A percentile compares a stretch with the other conserved stretches of the same genome.
Conservation (phyloP, 805 yeast genomes). For the Suhomyces prunicola region DNA sequence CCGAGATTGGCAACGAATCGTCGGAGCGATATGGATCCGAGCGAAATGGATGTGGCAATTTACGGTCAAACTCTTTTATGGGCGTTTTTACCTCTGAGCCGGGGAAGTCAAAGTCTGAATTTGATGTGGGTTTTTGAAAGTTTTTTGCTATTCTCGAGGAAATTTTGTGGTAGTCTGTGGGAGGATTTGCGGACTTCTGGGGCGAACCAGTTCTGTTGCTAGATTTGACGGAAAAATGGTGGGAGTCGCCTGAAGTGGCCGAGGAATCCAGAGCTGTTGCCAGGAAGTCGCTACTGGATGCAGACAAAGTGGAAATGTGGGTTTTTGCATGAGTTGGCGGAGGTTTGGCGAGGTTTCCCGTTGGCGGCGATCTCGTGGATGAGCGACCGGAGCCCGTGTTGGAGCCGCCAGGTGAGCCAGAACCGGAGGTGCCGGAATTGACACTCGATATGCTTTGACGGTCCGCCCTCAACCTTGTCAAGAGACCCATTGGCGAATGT, state of each 20-base stretch:
- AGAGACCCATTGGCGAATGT: constrained; percentile 19
- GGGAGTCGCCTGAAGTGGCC: constrained; percentile 25
- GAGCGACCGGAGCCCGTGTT: neutral
- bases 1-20: neutral
- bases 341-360: constrained; percentile 4
- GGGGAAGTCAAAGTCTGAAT: constrained; percentile 1
- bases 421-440: neutral
- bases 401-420: neutral
- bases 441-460: constrained; percentile 3
- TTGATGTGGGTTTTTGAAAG: neutral
- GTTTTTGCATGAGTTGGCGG: constrained; percentile 11
- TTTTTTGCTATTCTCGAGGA: neutral
- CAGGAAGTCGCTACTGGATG: constrained; percentile 37
- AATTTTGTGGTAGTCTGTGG: neutral
- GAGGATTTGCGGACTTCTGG: neutral
- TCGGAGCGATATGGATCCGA: neutral
- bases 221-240: constrained; percentile 4
- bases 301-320: constrained; percentile 15
- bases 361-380: neutral
- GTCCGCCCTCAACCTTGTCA: constrained; percentile 17
- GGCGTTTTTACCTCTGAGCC: constrained; percentile 1
- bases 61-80: constrained; percentile 1
- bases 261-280: constrained; percentile 29
- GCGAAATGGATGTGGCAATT: constrained; percentile 4
- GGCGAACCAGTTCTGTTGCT: neutral